Conservation (phyloP, 768 basidiomycete species). For the Termitomyces sp. region DNA sequence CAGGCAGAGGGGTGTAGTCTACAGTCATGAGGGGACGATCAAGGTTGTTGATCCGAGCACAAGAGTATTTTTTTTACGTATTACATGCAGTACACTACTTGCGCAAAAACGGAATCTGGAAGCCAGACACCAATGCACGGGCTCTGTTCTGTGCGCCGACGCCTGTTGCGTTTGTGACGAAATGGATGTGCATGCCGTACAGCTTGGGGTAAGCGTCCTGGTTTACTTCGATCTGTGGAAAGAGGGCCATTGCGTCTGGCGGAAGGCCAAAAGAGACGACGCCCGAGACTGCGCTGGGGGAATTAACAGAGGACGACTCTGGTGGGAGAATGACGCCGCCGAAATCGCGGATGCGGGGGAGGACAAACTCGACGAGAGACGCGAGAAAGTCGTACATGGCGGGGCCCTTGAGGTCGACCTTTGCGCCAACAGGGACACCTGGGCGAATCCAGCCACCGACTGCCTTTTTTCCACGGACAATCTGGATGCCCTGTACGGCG, state of each 20-base stretch:
- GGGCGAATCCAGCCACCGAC: constrained; percentile 83
- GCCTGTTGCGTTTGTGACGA: constrained; percentile 84
- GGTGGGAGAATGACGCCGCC: constrained; percentile 78
- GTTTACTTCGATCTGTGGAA: constrained; percentile 96
- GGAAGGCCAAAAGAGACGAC: constrained; percentile 88
- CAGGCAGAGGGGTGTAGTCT: constrained; percentile 38
- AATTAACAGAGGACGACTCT: constrained; percentile 60
- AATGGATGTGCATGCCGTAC: constrained; percentile 92
- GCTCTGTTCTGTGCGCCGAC: constrained; percentile 89
- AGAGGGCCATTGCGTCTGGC: constrained; percentile 79
- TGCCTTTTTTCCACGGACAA: constrained; percentile 64
- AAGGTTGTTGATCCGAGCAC: too few species aligned
- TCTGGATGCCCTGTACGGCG: constrained; percentile 69
- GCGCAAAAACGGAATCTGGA: constrained; percentile 81
- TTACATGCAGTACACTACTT: constrained; percentile 22
- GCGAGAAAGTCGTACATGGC: constrained; percentile 95
- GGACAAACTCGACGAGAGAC: constrained; percentile 86
- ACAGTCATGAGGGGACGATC: too few species aligned
- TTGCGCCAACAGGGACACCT: constrained; percentile 78
- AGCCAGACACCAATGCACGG: constrained; percentile 81
- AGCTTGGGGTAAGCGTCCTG: constrained; percentile 80
- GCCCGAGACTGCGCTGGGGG: constrained; percentile 75
- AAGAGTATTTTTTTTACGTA: too few species aligned
- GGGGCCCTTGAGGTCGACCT: constrained; percentile 86
- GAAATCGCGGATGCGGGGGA: constrained; percentile 93